Conservation (phyloP, 2,329 filamentous ascomycete species). For the Neocatenulostroma microsporum region DNA sequence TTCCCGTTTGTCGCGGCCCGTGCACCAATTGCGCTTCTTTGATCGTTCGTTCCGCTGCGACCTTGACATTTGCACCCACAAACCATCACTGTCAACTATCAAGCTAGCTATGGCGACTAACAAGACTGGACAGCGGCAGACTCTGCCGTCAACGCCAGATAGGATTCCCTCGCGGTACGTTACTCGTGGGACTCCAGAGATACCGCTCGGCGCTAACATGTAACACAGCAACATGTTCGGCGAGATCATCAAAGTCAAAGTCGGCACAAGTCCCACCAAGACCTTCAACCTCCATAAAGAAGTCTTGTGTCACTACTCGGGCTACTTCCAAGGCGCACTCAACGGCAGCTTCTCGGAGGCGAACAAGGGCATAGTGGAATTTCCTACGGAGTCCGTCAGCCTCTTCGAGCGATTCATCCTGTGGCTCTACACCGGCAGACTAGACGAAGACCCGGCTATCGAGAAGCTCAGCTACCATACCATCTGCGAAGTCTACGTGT, state of each 20-base stretch:
- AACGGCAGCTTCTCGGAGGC: slow-evolving; percentile 11
- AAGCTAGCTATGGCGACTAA: too few relatives aligned
- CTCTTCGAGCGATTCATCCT: slow-evolving; percentile 1
- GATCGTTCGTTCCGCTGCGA: too few relatives aligned
- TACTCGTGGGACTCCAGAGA: too few relatives aligned
- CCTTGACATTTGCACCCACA: too few relatives aligned
- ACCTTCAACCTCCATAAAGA: slow-evolving; percentile 14
- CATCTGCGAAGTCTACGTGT: slow-evolving; percentile 1
- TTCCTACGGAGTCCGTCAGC: slow-evolving; percentile 1
- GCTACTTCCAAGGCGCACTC: slow-evolving; percentile 14
- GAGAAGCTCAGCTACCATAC: background rate
- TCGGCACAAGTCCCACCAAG: background rate
- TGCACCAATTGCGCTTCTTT: too few relatives aligned
- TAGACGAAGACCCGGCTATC: too few relatives aligned
- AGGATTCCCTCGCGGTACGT: too few relatives aligned
- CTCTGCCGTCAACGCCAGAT: too few relatives aligned
- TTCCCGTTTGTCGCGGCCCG: too few relatives aligned
- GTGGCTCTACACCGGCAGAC: slow-evolving; percentile 7
- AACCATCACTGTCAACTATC: too few relatives aligned
- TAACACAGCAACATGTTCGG: background rate
- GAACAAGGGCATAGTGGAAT: slow-evolving; percentile 1
- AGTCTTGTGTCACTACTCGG: slow-evolving; percentile 15
- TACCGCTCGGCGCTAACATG: too few relatives aligned
- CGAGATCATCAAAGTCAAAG: background rate
- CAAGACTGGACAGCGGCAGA: too few relatives aligned